phyloP scores from a whole-genome alignment of 2,329 filamentous ascomycete species.

The Calonectria ilicicola region DNA sequence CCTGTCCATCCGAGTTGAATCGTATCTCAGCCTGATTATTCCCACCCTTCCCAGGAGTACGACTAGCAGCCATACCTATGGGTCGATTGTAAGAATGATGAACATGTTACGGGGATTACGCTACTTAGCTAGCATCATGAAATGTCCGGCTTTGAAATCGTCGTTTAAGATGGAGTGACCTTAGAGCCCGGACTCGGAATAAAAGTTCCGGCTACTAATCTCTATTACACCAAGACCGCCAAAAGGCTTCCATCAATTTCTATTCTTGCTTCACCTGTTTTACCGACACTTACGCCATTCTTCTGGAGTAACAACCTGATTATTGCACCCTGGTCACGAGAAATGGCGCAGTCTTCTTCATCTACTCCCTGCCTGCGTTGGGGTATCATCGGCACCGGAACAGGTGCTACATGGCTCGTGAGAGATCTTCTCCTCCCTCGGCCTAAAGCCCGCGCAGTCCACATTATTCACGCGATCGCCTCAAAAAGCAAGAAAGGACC shows the following conservation, averaged over 20 bases:
- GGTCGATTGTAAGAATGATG: too few species aligned
- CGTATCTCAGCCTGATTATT: too few species aligned
- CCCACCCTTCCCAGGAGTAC: too few species aligned
- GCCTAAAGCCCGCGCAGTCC: slow-evolving; percentile 43
- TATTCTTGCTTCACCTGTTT: not conserved
- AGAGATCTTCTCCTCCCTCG: slow-evolving; percentile 51
- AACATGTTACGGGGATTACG: too few species aligned
- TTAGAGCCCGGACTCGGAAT: too few species aligned
- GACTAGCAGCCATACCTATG: too few species aligned
- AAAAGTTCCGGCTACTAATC: too few species aligned
- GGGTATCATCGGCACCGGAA: slow-evolving; percentile 23
- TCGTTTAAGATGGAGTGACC: not conserved
- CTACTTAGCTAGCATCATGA: too few species aligned
- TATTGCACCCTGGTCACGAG: not conserved
- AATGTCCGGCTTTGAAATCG: too few species aligned
- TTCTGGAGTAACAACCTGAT: not conserved
- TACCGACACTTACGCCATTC: not conserved
- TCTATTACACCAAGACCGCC: not conserved
- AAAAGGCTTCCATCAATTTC: not conserved
- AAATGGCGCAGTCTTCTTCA: too few species aligned
- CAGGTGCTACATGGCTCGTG: slow-evolving; percentile 46
- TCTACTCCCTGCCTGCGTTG: not conserved
- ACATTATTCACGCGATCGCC: slow-evolving; percentile 2
- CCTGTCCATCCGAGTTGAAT: too few species aligned
- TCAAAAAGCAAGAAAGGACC: not conserved